Evolutionary conservation across 179 eudicot species (phyloP), one percentile per base, ranked within the genome.

Genomic region (Spergularia azorica): DNA sequence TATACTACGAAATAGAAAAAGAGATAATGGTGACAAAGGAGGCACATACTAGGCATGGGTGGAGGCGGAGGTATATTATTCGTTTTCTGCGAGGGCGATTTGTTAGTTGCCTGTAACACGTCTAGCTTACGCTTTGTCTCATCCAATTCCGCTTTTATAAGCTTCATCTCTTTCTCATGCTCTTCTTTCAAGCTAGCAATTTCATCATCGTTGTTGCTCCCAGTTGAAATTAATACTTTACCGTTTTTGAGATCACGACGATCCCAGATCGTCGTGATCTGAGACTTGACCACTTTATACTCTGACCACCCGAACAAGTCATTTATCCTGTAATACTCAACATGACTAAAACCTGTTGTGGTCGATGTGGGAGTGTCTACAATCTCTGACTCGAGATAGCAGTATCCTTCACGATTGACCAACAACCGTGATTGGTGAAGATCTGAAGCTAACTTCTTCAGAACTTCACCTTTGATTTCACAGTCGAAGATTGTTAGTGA

Each of bases 401-500:
- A 43, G 8, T 43, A 43, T 21, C 70, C 70, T 66, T 66, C 70
- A 38, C 70, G 70, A 38, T 66, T 66, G 21, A 66, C 17, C 51
- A 66, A 66, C 54, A 66, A 66, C n/a, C 70, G 70, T 8, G 70
- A 66, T 17, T 41, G 70, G 16, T 12, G 51, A 66, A 66, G 70
- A 66, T 66, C 70, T n/a, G 43, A 66, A 66, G 50, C 50, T 15
- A 66, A 16, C 3, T 66, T 66, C 70, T 66, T 66, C 1, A 66
- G 52, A 41, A 15, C 70, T 41, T 66, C 51, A 43, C 52, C 54
- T 66, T 66, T 7, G 20, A 66, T 66, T 4, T 38, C 70, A 15
- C 43, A 51, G n/a, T 18, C 70, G 43, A 66, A 66, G 7, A 66
- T 41, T 6, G 38, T 17, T 38, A 66, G 43, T 1, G 70, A 66